These are phyloP conservation scores for Adansonia digitata DNA, from an alignment of 345 rosid species.

Conservation along the genomic window DNA sequence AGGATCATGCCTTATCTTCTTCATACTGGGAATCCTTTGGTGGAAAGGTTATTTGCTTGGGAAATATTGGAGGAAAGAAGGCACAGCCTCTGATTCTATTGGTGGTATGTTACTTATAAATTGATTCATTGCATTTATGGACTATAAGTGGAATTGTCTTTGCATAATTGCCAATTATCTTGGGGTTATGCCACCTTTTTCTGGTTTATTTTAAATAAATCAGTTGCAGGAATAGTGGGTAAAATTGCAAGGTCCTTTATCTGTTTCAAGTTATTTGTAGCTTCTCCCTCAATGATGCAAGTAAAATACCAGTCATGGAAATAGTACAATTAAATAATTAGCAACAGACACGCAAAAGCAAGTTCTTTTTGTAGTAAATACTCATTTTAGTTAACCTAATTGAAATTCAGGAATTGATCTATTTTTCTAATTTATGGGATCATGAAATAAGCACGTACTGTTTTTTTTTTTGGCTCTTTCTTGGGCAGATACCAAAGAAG, in stretches of 20 bases:
- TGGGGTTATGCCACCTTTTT: neutral
- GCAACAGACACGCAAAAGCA: neutral
- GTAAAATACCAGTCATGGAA: neutral
- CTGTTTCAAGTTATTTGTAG: neutral
- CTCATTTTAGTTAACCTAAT: neutral
- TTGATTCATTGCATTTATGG: neutral
- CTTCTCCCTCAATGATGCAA: neutral
- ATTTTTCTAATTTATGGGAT: neutral
- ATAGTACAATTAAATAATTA: neutral
- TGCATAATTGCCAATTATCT: neutral
- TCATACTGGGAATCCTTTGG: slow-evolving; percentile 25
- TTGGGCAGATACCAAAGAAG: slow-evolving; percentile 22
- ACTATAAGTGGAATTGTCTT: neutral
- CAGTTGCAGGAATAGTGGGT: neutral
- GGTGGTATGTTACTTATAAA: neutral
- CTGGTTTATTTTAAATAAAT: neutral
- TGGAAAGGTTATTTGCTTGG: slow-evolving; percentile 28
- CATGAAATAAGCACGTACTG: neutral
- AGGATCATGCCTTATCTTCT: slow-evolving; percentile 21
- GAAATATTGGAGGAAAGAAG: slow-evolving; percentile 17
- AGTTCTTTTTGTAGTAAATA: neutral
- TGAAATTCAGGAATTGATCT: neutral
- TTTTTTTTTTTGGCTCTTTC: neutral
- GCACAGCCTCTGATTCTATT: slow-evolving; percentile 6
- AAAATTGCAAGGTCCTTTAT: neutral